phyloP scores from a whole-genome alignment of 257 asterid species.

The Jacaranda mimosifolia region DNA sequence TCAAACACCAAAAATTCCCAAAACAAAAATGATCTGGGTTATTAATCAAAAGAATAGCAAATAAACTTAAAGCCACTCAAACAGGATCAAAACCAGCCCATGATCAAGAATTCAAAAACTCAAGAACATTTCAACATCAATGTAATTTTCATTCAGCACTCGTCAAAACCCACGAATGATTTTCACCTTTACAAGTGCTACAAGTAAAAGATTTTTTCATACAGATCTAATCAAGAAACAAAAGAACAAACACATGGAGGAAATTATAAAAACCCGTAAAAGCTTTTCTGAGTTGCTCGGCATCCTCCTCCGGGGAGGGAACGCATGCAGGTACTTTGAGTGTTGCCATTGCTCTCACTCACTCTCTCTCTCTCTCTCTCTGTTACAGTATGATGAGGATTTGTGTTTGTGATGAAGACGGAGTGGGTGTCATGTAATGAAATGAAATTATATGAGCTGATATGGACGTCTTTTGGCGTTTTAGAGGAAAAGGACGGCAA shows the following conservation, averaged over 20 bases:
- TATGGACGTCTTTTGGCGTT: conserved; percentile 32
- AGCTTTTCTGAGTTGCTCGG: conserved; percentile 81
- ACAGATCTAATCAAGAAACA: conserved; percentile 31
- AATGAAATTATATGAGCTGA: conserved; percentile 7
- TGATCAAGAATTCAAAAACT: neutral
- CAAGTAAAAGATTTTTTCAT: neutral
- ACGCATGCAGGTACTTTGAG: conserved; percentile 70
- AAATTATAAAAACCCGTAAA: conserved; percentile 55
- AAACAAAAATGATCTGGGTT: neutral
- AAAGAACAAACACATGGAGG: neutral
- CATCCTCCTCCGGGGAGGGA: conserved; percentile 74
- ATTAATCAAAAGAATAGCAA: neutral
- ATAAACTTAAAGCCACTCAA: neutral
- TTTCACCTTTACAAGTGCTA: neutral
- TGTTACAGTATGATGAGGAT: neutral
- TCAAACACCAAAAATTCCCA: neutral
- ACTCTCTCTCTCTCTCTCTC: neutral
- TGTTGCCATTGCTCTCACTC: conserved; percentile 63
- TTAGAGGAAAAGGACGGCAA: conserved; percentile 23
- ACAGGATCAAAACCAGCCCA: neutral
- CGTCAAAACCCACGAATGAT: conserved; percentile 7
- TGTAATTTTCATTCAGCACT: neutral
- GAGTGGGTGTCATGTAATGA: neutral
- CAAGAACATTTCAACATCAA: neutral
- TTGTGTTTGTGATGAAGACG: conserved; percentile 25